Evolutionary conservation across 768 basidiomycete species (phyloP).

Genomic region (Phanerodontia chrysosporium): DNA sequence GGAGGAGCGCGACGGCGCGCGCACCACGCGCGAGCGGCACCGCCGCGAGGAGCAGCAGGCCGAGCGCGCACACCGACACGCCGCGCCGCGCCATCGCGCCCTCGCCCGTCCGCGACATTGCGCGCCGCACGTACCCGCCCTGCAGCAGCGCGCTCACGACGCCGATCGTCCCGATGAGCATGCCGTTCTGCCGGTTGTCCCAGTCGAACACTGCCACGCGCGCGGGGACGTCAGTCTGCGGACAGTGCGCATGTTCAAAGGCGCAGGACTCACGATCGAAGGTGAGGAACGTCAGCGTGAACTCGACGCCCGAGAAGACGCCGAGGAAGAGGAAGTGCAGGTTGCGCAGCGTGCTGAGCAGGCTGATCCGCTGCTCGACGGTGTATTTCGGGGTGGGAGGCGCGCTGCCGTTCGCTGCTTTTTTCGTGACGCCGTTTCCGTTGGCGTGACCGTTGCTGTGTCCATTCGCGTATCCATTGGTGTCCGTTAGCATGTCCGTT

Average conservation of each 20-base stretch:
- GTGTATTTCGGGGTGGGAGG: conserved; percentile 12
- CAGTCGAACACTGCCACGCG: conserved; percentile 71
- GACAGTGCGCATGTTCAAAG: too few relatives aligned
- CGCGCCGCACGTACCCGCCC: conserved; percentile 90
- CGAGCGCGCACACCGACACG: conserved; percentile 65
- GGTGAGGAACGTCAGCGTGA: conserved; percentile 93
- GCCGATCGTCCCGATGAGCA: conserved; percentile 82
- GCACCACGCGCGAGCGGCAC: conserved; percentile 56
- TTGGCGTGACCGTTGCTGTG: neutral
- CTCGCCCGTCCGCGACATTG: conserved; percentile 71
- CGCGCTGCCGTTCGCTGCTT: conserved; percentile 13
- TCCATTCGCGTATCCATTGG: conserved; percentile 3
- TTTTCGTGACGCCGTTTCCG: conserved; percentile 13
- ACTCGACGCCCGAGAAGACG: conserved; percentile 93
- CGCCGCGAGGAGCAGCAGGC: conserved; percentile 65
- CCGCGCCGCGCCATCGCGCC: conserved; percentile 82
- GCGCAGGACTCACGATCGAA: conserved; percentile 64
- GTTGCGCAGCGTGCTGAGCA: conserved; percentile 56
- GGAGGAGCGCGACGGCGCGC: conserved; percentile 50
- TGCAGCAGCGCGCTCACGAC: conserved; percentile 87
- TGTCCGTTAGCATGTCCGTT: conserved; percentile 18
- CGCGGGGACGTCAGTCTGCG: too few relatives aligned
- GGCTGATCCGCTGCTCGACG: conserved; percentile 46
- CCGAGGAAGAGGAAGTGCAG: conserved; percentile 85
- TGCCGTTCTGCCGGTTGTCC: conserved; percentile 86